Base-by-base conservation (phyloP, 306 rosid species). In the Quercus rubra region DNA sequence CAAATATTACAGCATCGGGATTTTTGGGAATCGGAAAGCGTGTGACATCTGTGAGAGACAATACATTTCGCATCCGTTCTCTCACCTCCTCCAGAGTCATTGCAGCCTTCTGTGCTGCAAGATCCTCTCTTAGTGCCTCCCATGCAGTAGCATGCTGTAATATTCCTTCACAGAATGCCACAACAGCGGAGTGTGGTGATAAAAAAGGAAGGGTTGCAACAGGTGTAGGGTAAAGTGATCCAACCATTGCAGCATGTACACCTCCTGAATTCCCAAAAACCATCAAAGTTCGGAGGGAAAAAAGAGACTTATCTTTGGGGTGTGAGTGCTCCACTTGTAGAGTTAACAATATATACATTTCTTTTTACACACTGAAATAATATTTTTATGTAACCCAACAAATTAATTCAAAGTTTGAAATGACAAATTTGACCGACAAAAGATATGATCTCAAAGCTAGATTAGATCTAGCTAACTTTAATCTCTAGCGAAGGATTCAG, bases 221-320 rank as follows among this genome's bases (percentile, higher is more conserved):
- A 51, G 98, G 99, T 25, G 97, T 86, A 55, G 97, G 99, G 92
- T 94, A 96, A 74, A 94, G 97, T 76, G 97, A 88, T 83, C 99
- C 97, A 83, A 92, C 97, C 99, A 94, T 94, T 15, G 97, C 97
- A 80, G 99, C 97, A 88, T 94, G 99, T 56, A 94, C 99, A 77
- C 99, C 99, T 85, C 99, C 99, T 94, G 84, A 66, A 86, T 80
- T 80, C 46, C 83, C 79, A 71, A 52, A 25, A 77, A 70, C 70
- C 27, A 85, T 62, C 23, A 76, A 80, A 54, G 49, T 57, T 81
- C 31, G 63, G 43, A 83, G 64, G 77, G 75, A 75, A 77, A 59
- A 69, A 78, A 62, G 35, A 71, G 49, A 46, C 54, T 76, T 64
- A 74, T 74, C 54, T 73, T 54, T 71, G 58, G 79, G 57, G 78